Evolutionary conservation across 2,329 filamentous ascomycete genomes (phyloP).

Genomic region (Remersonia thermophila): DNA sequence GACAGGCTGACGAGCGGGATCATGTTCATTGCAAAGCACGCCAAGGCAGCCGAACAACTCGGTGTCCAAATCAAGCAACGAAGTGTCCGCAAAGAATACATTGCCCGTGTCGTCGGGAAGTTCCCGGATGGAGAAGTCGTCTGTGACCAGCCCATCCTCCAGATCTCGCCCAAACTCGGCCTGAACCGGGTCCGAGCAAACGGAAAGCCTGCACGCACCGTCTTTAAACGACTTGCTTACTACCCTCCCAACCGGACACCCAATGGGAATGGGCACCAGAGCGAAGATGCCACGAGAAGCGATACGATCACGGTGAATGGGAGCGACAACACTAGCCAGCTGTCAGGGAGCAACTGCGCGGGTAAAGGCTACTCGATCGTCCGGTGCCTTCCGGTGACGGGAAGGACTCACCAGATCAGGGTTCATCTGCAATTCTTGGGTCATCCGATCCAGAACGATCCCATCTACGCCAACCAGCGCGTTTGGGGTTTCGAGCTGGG

Average conservation of each 20-base stretch:
- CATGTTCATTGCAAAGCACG: conserved; percentile 93
- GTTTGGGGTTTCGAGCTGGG: conserved; percentile 82
- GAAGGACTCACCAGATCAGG: conserved; percentile 85
- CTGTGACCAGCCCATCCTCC: conserved; percentile 85
- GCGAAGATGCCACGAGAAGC: conserved; percentile 17
- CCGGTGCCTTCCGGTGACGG: conserved; percentile 83
- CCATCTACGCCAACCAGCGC: conserved; percentile 88
- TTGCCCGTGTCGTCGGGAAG: conserved; percentile 78
- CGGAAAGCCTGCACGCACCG: conserved; percentile 78
- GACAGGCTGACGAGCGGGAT: conserved; percentile 90
- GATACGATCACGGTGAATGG: not conserved
- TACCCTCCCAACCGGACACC: conserved; percentile 47
- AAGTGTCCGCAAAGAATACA: conserved; percentile 87
- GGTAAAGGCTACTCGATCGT: conserved; percentile 83
- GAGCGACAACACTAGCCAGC: too few species aligned
- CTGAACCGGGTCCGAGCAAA: conserved; percentile 89
- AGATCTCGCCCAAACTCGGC: conserved; percentile 89
- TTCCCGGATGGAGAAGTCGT: conserved; percentile 87
- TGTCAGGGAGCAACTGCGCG: too few species aligned
- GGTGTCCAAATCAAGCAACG: conserved; percentile 64
- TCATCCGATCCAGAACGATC: conserved; percentile 92
- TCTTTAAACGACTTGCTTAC: conserved; percentile 88
- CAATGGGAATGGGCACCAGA: conserved; percentile 11
- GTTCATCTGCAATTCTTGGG: conserved; percentile 92
- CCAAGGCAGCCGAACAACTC: conserved; percentile 65